Evolutionary conservation across 306 rosid species (phyloP), one percentile per base, ranked within the genome.

Genomic region (barrel medic (Medicago truncatula)): DNA sequence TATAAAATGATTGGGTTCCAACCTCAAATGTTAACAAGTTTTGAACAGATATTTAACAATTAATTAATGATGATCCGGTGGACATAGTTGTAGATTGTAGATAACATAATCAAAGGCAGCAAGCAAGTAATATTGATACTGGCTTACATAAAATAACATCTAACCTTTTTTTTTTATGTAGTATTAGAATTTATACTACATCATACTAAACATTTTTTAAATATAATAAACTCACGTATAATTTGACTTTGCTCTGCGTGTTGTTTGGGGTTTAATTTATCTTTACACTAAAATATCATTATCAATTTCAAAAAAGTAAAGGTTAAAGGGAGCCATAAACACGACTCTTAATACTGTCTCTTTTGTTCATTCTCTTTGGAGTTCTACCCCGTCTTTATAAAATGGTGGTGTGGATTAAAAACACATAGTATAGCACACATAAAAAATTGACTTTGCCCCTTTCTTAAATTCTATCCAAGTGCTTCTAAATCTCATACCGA

Each of bases 81-180:
- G 40, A 44, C 57, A 6, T 40, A 40, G 49, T 66, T 66, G 15
- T 40, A 39, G 70, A 28, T 41, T 67, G 54, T 67, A 43, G 57
- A 46, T 46, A 21, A 46, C 58, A 67, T 67, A 44, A 67, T 67
- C 57, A 40, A 65, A 65, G 7, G 31, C 4, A 28, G 31, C 31
- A 28, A 28, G 31, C 31, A 4, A 28, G 4, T 28, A 28, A 3
- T 28, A 28, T 28, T 28, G 31, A 23, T 23, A 23, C 2, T 23
- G 31, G 31, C 31, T 3, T 28, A 3, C 31, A 28, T 28, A 28
- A 28, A 28, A 28, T 34, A 7, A 34, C 5, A 34, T 34, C 7
- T 34, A 34, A 34, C 1, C 7, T 34, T 3, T 34, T 34, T 3
- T 34, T 34, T 5, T 0, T 34, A 34, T 34, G 38, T 34, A 34